These are phyloP conservation scores for Rhynchosporium secalis DNA, from an alignment of 2,329 filamentous ascomycete genomes.

Conservation along the genomic window DNA sequence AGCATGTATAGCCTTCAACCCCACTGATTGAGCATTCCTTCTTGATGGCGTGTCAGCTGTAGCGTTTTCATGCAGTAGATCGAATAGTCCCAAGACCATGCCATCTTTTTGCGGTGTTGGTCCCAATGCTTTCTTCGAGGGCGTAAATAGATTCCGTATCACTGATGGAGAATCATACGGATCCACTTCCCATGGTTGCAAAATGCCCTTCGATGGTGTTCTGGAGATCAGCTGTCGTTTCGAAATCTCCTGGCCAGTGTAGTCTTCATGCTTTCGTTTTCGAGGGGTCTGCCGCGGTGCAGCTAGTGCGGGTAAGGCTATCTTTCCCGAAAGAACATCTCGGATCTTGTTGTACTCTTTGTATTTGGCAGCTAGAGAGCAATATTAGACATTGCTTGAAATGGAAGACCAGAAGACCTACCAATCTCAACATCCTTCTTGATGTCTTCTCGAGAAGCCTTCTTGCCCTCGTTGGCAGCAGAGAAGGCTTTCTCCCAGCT, in stretches of 20 bases:
- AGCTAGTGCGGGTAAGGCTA: conserved; percentile 39
- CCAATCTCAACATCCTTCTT: conserved; percentile 71
- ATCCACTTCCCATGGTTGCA: conserved; percentile 44
- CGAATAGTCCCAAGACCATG: conserved; percentile 74
- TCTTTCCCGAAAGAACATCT: conserved; percentile 57
- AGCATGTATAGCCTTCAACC: conserved; percentile 38
- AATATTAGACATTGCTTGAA: conserved; percentile 12
- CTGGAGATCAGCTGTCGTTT: conserved; percentile 51
- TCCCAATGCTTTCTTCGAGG: conserved; percentile 62
- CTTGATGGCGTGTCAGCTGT: conserved; percentile 47
- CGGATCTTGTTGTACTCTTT: conserved; percentile 71
- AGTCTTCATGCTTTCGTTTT: conserved; percentile 43
- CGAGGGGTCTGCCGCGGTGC: conserved; percentile 38
- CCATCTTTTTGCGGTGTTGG: conserved; percentile 82
- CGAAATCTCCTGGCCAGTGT: conserved; percentile 48
- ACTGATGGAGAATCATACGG: conserved; percentile 56
- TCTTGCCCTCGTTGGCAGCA: conserved; percentile 60
- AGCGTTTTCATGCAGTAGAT: conserved; percentile 56
- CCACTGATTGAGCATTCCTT: conserved; percentile 32
- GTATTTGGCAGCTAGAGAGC: conserved; percentile 55
- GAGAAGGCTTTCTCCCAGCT: conserved; percentile 71
- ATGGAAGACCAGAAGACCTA: conserved; percentile 43
- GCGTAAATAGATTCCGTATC: conserved; percentile 60
- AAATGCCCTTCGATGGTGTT: conserved; percentile 44
- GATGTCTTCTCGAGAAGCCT: conserved; percentile 73